These are phyloP conservation scores for Entomortierella lignicola DNA, from an alignment of 192 early-diverging fungal species.

Conservation along the genomic window DNA sequence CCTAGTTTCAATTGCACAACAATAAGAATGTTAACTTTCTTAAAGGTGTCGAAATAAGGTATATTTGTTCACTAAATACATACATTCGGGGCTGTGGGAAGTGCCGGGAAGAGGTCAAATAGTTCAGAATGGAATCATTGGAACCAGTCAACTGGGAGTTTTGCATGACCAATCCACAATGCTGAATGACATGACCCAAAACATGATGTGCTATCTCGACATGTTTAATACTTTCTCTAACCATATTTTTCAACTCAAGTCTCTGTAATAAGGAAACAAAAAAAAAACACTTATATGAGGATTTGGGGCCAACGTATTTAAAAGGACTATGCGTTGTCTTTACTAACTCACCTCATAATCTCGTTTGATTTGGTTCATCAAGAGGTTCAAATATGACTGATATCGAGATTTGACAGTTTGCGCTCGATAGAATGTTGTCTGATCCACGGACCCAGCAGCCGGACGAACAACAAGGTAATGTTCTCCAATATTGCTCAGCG, in stretches of 20 bases:
- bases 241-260: constrained; percentile 13
- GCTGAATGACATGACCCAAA: constrained; percentile 32
- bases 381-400: constrained; percentile 4
- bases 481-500: constrained; percentile 40
- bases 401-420: constrained; percentile 5
- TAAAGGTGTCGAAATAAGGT: too few relatives aligned
- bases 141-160: constrained; percentile 10
- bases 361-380: constrained; percentile 13
- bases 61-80: background rate
- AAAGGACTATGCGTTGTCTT: too few relatives aligned
- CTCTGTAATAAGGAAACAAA: constrained; percentile 9
- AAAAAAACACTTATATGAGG: too few relatives aligned
- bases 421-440: constrained; percentile 3
- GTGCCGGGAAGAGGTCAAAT: constrained; percentile 20
- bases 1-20: constrained; percentile 2
- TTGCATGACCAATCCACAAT: constrained; percentile 31
- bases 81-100: constrained; percentile 43
- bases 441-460: background rate
- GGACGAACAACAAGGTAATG: constrained; percentile 20
- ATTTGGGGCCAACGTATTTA: too few relatives aligned
- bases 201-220: constrained; percentile 24
- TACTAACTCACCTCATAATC: constrained; percentile 12
- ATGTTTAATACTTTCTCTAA: constrained; percentile 13
- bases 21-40: too few relatives aligned
- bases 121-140: constrained; percentile 25